phyloP scores from a whole-genome alignment of 1,139 yeast species.

The Geotrichum bryndzae region DNA sequence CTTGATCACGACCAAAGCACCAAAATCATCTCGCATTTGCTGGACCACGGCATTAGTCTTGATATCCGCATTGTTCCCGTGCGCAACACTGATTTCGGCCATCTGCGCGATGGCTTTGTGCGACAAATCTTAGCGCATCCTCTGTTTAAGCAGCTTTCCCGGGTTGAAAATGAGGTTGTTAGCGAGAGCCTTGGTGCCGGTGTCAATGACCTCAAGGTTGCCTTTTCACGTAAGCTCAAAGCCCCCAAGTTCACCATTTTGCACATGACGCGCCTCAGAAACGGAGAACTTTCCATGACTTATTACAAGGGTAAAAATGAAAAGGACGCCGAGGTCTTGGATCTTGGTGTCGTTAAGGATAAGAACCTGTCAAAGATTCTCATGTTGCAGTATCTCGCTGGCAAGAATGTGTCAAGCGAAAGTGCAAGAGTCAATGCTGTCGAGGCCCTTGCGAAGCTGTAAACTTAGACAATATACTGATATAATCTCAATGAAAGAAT shows the following conservation, averaged over 20 bases:
- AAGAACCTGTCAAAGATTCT: constrained; percentile 49
- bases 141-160: constrained; percentile 36
- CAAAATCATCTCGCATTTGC: constrained; percentile 48
- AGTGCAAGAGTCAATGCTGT: constrained; percentile 31
- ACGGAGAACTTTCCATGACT: constrained; percentile 44
- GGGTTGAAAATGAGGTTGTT: constrained; percentile 13
- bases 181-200: constrained; percentile 29
- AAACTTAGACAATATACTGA: background rate
- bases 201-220: constrained; percentile 34
- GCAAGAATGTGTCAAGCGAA: constrained; percentile 52
- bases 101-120: constrained; percentile 81
- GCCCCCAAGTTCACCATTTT: constrained; percentile 57
- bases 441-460: constrained; percentile 29
- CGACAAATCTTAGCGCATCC: constrained; percentile 64
- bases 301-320: constrained; percentile 37
- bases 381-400: constrained; percentile 56
- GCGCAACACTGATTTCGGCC: constrained; percentile 83
- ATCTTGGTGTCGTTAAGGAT: constrained; percentile 34
- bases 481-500: no score
- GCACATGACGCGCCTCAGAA: constrained; percentile 43
- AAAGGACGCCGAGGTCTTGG: constrained; percentile 32
- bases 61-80: constrained; percentile 76
- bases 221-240: constrained; percentile 36
- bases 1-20: constrained; percentile 52
- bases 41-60: constrained; percentile 57